Percentiles rank a stretch among this genome's conserved stretches.
phyloP scores from a whole-genome alignment of 495 filamentous ascomycete species.

The Thozetella sp. region DNA sequence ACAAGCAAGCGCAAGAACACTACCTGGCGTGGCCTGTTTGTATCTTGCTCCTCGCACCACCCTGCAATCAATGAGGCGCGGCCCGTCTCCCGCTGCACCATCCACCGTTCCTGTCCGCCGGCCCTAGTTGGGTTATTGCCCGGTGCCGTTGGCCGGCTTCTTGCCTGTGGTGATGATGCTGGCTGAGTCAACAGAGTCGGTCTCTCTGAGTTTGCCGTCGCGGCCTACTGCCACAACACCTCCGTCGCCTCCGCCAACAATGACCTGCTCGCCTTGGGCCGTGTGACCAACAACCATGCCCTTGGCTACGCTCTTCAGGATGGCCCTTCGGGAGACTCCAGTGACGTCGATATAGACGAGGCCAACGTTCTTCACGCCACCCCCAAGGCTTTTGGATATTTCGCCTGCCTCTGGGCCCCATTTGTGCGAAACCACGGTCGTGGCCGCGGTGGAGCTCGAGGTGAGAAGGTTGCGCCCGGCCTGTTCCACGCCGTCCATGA shows the following conservation, averaged over 20 bases:
- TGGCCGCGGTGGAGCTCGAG: constrained; percentile 73
- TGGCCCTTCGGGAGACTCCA: constrained; percentile 83
- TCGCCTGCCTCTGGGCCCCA: constrained; percentile 84
- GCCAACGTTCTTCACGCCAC: constrained; percentile 92
- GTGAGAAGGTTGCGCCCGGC: constrained; percentile 74
- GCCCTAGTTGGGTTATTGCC: no score
- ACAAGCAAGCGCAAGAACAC: no score
- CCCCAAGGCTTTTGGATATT: constrained; percentile 71
- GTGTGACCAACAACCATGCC: constrained; percentile 97
- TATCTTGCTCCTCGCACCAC: no score
- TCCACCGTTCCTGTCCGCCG: no score
- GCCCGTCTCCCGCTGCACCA: no score
- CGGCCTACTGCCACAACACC: constrained; percentile 19
- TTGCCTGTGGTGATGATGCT: constrained; percentile 3
- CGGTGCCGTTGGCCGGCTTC: neutral
- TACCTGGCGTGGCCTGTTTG: no score
- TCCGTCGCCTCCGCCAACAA: constrained; percentile 80
- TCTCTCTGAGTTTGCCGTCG: constrained; percentile 1
- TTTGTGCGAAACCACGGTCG: constrained; percentile 77
- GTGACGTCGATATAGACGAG: constrained; percentile 97
- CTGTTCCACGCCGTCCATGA: constrained; percentile 91
- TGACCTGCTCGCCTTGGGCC: constrained; percentile 78
- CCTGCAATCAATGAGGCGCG: no score
- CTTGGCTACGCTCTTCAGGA: constrained; percentile 92
- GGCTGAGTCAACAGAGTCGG: neutral